phyloP scores from a whole-genome alignment of 108 stramenopile genomes.

The Nitzschia sp. region DNA sequence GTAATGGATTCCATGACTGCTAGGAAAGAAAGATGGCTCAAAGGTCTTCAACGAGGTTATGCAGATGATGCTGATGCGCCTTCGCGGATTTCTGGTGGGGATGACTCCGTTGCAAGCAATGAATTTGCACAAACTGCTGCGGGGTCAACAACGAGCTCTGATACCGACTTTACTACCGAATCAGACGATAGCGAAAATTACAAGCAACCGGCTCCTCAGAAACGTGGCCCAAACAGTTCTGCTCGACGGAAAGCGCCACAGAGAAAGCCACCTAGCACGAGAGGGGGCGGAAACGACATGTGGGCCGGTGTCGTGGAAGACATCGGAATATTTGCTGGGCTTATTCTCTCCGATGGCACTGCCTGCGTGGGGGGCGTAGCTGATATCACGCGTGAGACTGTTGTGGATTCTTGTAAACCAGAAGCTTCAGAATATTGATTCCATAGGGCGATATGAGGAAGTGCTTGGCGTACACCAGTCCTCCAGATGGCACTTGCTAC shows the following conservation, averaged over 20 bases:
- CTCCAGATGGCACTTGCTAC: too few relatives aligned
- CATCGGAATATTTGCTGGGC: conserved; percentile 23
- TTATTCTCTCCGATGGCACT: conserved; percentile 30
- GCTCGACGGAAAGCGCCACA: not conserved
- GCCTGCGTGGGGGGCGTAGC: conserved; percentile 29
- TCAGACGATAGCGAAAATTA: not conserved
- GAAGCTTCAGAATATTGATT: too few relatives aligned
- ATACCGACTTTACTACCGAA: conserved; percentile 4
- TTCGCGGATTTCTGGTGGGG: not conserved
- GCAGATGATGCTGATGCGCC: not conserved
- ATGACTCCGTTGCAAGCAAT: not conserved
- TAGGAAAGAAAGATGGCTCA: conserved; percentile 25
- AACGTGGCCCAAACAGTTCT: not conserved
- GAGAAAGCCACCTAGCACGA: not conserved
- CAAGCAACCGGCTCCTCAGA: not conserved
- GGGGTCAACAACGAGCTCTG: not conserved
- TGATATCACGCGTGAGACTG: conserved; percentile 31
- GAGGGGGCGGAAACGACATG: not conserved
- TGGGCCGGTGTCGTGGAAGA: conserved; percentile 28
- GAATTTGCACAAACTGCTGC: not conserved
- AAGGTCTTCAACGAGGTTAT: conserved; percentile 18
- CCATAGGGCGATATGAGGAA: too few relatives aligned
- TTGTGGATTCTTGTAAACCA: conserved; percentile 8
- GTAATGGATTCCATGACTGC: too few relatives aligned
- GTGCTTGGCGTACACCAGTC: too few relatives aligned